phyloP scores from a whole-genome alignment of 2,329 filamentous ascomycete genomes.

The Dothistroma septosporum region DNA sequence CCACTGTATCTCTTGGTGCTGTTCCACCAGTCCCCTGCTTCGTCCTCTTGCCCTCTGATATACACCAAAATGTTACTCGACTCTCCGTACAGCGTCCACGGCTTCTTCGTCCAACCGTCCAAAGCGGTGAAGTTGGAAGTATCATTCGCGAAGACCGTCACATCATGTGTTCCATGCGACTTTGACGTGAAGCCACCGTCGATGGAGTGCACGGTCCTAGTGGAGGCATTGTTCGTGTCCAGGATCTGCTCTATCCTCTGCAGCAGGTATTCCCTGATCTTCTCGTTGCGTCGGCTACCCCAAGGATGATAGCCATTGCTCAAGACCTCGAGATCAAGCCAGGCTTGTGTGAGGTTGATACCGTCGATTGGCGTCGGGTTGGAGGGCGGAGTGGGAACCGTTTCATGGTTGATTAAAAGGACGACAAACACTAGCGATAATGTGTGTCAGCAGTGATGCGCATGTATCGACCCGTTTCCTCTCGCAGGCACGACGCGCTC shows the following conservation, averaged over 20 bases:
- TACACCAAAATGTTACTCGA: conserved; percentile 90
- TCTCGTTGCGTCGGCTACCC: conserved; percentile 65
- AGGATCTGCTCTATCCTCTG: conserved; percentile 67
- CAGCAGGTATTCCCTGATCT: conserved; percentile 72
- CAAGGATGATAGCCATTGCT: conserved; percentile 71
- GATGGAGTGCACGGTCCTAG: conserved; percentile 27
- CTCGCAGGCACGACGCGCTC: neutral
- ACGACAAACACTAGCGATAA: conserved; percentile 49
- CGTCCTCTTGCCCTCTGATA: conserved; percentile 72
- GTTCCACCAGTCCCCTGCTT: conserved; percentile 69
- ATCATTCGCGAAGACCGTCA: conserved; percentile 72
- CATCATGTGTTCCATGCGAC: conserved; percentile 19
- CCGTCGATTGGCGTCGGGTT: conserved; percentile 54
- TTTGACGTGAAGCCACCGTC: conserved; percentile 34
- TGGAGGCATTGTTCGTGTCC: conserved; percentile 54
- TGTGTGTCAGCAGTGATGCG: neutral
- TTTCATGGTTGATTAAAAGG: conserved; percentile 68
- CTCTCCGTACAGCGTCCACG: conserved; percentile 70
- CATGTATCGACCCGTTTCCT: neutral
- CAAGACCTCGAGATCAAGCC: conserved; percentile 74
- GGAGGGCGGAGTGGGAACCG: conserved; percentile 69
- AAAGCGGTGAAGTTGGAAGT: conserved; percentile 68
- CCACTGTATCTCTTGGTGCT: conserved; percentile 39
- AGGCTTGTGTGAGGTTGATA: conserved; percentile 79
- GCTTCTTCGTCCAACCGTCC: conserved; percentile 23